These are phyloP conservation scores for Flammula alnicola DNA, from an alignment of 1,284 basidiomycete genomes.

Conservation along the genomic window DNA sequence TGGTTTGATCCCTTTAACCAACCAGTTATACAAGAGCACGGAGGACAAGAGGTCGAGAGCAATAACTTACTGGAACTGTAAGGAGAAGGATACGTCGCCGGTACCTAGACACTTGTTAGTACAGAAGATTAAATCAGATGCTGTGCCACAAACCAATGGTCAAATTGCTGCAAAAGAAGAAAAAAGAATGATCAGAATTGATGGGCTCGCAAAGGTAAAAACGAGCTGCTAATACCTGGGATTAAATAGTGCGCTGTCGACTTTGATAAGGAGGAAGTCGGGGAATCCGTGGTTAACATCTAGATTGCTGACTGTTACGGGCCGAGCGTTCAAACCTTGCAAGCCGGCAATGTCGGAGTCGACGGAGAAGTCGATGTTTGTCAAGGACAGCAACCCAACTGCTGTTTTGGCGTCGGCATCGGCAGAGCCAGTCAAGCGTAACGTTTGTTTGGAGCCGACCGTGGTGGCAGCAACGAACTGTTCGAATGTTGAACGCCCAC, in stretches of 20 bases:
- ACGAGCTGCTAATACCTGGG: too few species aligned
- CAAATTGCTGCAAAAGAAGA: constrained; percentile 56
- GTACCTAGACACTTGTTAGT: constrained; percentile 39
- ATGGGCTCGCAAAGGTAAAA: too few species aligned
- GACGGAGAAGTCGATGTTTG: constrained; percentile 68
- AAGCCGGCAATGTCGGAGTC: constrained; percentile 66
- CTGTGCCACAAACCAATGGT: constrained; percentile 56
- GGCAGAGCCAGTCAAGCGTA: constrained; percentile 64
- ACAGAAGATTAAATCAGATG: neutral
- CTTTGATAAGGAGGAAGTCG: constrained; percentile 73
- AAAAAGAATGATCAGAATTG: constrained; percentile 8
- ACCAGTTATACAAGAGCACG: constrained; percentile 5
- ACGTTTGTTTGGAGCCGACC: constrained; percentile 48
- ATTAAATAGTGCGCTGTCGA: constrained; percentile 62
- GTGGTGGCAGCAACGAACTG: constrained; percentile 74
- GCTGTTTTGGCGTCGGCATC: constrained; percentile 71
- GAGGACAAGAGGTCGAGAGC: neutral
- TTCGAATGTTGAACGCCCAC: constrained; percentile 61
- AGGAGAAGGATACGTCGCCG: constrained; percentile 67
- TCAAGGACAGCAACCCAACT: constrained; percentile 68
- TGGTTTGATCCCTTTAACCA: constrained; percentile 46
- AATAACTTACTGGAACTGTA: constrained; percentile 60
- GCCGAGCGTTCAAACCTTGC: constrained; percentile 68
- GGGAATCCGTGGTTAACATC: constrained; percentile 76
- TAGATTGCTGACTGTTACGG: constrained; percentile 61